phyloP scores from a whole-genome alignment of 1,284 basidiomycete species.

The Papiliotrema laurentii region DNA sequence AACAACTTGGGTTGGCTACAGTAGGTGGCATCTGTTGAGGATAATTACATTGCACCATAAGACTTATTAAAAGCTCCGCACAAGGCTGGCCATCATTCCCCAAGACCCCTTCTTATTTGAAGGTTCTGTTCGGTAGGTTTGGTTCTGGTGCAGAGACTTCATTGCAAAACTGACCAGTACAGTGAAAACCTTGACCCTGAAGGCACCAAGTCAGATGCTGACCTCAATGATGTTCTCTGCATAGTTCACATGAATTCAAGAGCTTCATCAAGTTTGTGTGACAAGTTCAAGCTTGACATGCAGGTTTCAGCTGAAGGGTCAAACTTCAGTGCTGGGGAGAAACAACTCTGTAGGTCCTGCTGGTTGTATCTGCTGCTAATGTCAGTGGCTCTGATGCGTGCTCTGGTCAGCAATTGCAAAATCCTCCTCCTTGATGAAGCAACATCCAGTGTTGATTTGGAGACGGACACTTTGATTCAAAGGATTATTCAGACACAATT shows the following conservation, averaged over 20 bases:
- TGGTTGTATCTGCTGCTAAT: constrained; percentile 1
- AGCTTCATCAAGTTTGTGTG: constrained; percentile 17
- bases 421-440: constrained; percentile 60
- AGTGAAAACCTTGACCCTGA: constrained; percentile 18
- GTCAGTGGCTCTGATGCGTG: constrained; percentile 60
- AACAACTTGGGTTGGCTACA: constrained; percentile 56
- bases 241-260: constrained; percentile 51
- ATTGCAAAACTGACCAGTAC: neutral
- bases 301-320: constrained; percentile 29
- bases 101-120: constrained; percentile 40
- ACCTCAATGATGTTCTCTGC: constrained; percentile 53
- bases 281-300: constrained; percentile 62
- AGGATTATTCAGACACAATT: constrained; percentile 69
- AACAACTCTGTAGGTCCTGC: constrained; percentile 17
- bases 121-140: constrained; percentile 39
- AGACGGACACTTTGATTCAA: constrained; percentile 71
- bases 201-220: constrained; percentile 51
- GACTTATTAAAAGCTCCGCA: constrained; percentile 54
- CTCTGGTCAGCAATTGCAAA: constrained; percentile 64
- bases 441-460: constrained; percentile 62
- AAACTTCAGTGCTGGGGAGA: constrained; percentile 54
- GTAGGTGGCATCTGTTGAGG: too few relatives aligned
- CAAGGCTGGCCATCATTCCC: constrained; percentile 60
- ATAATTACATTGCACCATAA: too few relatives aligned
- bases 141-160: too few relatives aligned